Base-by-base conservation (phyloP, 2,329 filamentous ascomycete species). In the Cladosporium oxysporum region DNA sequence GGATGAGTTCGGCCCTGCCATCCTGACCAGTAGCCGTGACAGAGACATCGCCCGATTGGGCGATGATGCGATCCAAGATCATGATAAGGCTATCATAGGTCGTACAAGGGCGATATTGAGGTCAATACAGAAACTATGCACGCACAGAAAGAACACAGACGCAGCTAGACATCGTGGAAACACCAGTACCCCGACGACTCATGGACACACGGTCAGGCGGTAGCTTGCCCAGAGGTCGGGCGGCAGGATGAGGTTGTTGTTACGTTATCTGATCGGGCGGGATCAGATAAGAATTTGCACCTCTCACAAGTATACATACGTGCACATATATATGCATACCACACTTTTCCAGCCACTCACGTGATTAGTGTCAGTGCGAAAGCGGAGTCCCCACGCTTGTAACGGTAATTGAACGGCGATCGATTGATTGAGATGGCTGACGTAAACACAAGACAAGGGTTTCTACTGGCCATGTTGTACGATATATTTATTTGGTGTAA, bases 41-140 rank as follows among this genome's bases (percentile, higher is more conserved):
- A 21, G 50, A 63, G 21, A 63, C 60, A 31, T 29, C 49, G 60
- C 60, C 60, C 18, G 60, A 63, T 18, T 57, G 49, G 50, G 60
- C 60, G 23, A 63, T 47, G 26, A 63, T 63, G 33, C 60, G 60
- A 23, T 63, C 60, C 33, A 63, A 14, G 7, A 63, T 55, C 60
- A 63, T 57, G 60, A 50, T 33, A 21, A 1, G 31, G 23, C 23
- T 31, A 26, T 31, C 23, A 21, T 5, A 37, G n/a, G 23, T 26
- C 31, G 37, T 37, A 47, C n/a, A 21, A 58, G 55, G 26, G 16
- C 16, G 28, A 29, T 14, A 47, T 23, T 37, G 35, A 28, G 26
- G 3, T 31, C n/a, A 18, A 33, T 55, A 31, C 37, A 23, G 37
- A 31, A 8, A 59, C 33, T 29, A 59, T 28, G 31, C 37, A 47